A percentile compares a stretch with the other conserved stretches of the same genome.
Conservation (phyloP, 768 basidiomycete species). For the Sporobolomyces pararoseus region DNA sequence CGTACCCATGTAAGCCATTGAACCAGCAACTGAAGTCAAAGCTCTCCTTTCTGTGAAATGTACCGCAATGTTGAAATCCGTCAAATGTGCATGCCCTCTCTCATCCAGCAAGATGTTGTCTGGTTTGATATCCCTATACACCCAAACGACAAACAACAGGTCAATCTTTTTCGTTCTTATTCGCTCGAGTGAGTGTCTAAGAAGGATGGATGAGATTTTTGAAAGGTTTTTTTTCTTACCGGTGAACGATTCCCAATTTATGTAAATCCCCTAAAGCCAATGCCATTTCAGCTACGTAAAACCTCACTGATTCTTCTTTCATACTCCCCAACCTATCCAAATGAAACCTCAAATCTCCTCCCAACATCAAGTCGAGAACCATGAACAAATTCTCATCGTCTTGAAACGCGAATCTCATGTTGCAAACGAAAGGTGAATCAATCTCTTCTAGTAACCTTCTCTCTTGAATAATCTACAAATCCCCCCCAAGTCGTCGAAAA, state of each 20-base stretch:
- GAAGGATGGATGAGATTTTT: not conserved
- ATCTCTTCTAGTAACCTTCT: constrained; percentile 88
- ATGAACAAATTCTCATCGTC: constrained; percentile 96
- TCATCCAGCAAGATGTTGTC: constrained; percentile 94
- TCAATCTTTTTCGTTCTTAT: too few relatives aligned
- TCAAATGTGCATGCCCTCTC: constrained; percentile 90
- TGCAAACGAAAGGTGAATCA: constrained; percentile 46
- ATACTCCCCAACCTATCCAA: constrained; percentile 46
- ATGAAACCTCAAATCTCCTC: constrained; percentile 61
- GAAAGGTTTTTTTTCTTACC: too few relatives aligned
- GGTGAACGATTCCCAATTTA: constrained; percentile 89
- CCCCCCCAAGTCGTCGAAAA: not conserved
- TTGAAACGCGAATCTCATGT: constrained; percentile 75
- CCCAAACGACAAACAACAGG: too few relatives aligned
- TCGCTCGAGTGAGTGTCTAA: too few relatives aligned
- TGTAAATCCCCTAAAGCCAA: constrained; percentile 86
- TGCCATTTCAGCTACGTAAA: constrained; percentile 84
- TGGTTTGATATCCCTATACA: constrained; percentile 83
- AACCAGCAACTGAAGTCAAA: constrained; percentile 91
- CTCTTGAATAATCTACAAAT: constrained; percentile 80
- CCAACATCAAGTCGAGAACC: constrained; percentile 74
- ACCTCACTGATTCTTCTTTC: constrained; percentile 46
- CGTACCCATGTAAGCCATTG: constrained; percentile 97
- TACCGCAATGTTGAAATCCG: constrained; percentile 98
- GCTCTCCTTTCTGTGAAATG: constrained; percentile 86